A percentile compares a stretch with the other conserved stretches of the same genome.
These are phyloP conservation scores for Nosema muscidifuracis DNA, from an alignment of 371 early-diverging fungal species.

Conservation along the genomic window DNA sequence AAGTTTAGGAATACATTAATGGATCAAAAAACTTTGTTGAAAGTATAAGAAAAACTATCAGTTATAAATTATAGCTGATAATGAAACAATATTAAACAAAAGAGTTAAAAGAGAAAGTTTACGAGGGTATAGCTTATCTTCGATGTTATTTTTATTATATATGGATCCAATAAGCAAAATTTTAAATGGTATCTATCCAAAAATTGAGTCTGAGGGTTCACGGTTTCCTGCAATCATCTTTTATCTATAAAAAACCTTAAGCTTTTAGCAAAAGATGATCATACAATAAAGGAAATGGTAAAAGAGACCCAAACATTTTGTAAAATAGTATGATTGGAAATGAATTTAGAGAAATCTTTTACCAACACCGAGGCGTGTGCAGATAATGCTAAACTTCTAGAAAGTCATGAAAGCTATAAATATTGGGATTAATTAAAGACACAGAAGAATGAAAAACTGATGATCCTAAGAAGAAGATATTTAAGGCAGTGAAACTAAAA, in stretches of 20 bases:
- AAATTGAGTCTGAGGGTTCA: background rate
- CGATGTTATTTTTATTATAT: conserved; percentile 10
- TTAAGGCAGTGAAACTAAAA: too few relatives aligned
- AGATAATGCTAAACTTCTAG: conserved; percentile 1
- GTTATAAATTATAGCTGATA: background rate
- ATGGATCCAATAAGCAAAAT: conserved; percentile 20
- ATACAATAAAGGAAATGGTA: background rate
- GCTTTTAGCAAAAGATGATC: background rate
- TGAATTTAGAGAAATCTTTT: background rate
- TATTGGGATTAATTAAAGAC: too few relatives aligned
- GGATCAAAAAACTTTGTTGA: background rate
- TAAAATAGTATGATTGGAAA: background rate
- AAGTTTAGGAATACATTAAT: background rate
- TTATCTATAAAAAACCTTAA: background rate
- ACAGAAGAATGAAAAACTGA: too few relatives aligned
- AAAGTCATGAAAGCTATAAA: background rate
- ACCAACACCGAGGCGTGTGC: background rate
- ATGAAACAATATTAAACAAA: background rate
- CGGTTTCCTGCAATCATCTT: background rate
- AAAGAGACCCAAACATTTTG: background rate
- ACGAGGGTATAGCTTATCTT: conserved; percentile 17
- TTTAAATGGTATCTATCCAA: background rate
- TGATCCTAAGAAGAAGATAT: too few relatives aligned
- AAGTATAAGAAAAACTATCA: background rate
- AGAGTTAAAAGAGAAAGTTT: conserved; percentile 14